Percentiles rank a stretch among this genome's conserved stretches.
Conservation (phyloP, 2,329 filamentous ascomycete species). For the Botrytis aclada region DNA sequence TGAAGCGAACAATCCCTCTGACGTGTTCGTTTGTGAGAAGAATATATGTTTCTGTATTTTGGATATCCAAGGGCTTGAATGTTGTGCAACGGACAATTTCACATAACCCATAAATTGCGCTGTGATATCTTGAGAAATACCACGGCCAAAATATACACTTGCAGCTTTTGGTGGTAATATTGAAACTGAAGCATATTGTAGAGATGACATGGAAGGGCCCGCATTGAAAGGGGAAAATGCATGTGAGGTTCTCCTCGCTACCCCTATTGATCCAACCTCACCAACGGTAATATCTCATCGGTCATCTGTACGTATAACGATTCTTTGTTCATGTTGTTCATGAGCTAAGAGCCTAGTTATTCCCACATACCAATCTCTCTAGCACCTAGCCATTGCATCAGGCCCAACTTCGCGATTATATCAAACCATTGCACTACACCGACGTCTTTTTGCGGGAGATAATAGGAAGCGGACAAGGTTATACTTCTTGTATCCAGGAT, state of each 20-base stretch:
- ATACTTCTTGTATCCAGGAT: neutral
- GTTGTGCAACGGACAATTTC: neutral
- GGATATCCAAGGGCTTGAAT: neutral
- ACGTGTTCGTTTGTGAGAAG: neutral
- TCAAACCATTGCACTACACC: neutral
- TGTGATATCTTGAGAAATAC: neutral
- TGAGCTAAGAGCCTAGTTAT: neutral
- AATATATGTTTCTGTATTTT: neutral
- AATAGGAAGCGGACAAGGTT: neutral
- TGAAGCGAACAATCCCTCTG: neutral
- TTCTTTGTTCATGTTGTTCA: neutral
- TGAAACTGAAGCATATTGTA: neutral
- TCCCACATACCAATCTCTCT: neutral
- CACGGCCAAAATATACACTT: neutral
- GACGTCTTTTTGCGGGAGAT: neutral
- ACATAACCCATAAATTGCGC: neutral
- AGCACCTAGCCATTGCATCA: neutral
- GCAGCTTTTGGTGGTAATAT: neutral
- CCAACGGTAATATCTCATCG: neutral
- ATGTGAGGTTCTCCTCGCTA: constrained; percentile 2
- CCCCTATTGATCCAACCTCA: neutral
- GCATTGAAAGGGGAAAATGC: neutral
- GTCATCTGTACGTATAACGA: neutral
- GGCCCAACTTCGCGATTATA: neutral
- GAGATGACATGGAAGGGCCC: neutral